Base-by-base conservation (phyloP, 2,329 filamentous ascomycete species). In the Huntiella moniliformis region DNA sequence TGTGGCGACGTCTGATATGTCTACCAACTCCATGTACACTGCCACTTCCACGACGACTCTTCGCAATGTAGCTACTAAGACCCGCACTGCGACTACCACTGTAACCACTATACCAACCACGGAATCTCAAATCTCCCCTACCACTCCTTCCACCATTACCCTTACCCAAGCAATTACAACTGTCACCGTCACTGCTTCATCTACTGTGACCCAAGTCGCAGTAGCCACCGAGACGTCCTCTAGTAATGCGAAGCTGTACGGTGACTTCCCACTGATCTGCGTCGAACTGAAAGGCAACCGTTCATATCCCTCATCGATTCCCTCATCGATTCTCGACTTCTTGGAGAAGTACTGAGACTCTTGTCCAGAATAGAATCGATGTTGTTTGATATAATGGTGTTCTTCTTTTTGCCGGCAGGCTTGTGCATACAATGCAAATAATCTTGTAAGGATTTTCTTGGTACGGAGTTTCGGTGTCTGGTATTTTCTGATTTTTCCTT, bases 181-280 rank as follows among this genome's bases (percentile, higher is more conserved):
- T 6, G 34, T 28, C 22, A 28, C 22, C 22, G 22, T 28, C 7
- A 28, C 45, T 4, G 22, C 35, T 18, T 12, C 31, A 5, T 8
- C 22, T 28, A 28, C 22, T 28, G 22, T 28, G 10, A 28, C 22
- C 22, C 22, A 28, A 28, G 22, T 28, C 7, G 22, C 22, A 28
- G 22, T 28, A 28, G 22, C 22, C 22, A 28, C 22, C 6, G 22
- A 28, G 22, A 28, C 22, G 7, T 28, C 22, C 22, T 28, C 22
- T 28, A 8, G 22, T 7, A 28, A 28, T 10, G 38, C 42, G 7
- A 49, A 42, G 6, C 13, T 49, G 38, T 49, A 49, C 18, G 47
- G 47, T 12, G 47, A 45, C 15, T 49, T 42, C 43, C 47, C 47
- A 15, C 17, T 49, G 16, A n/a, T 49, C 18, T 49, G 47, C 33